Evolutionary conservation across 768 basidiomycete genomes (phyloP).

Genomic region (Trichaptum fuscoviolaceum): DNA sequence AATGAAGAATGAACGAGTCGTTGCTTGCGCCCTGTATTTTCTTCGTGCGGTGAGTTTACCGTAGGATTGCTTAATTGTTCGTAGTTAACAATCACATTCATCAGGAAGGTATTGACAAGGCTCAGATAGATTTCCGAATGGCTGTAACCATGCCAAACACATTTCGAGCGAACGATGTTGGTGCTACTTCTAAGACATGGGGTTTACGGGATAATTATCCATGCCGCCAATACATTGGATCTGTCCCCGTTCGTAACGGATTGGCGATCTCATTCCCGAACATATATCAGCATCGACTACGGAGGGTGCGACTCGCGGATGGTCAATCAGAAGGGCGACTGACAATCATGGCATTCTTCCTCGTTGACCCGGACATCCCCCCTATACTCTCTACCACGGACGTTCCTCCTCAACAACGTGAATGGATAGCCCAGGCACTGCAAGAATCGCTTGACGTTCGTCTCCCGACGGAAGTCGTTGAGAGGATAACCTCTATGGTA

Average conservation of each 20-base stretch:
- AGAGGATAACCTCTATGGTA: constrained; percentile 32
- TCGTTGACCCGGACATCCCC: constrained; percentile 30
- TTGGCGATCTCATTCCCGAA: constrained; percentile 48
- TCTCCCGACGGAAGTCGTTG: constrained; percentile 42
- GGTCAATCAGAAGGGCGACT: constrained; percentile 36
- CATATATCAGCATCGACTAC: constrained; percentile 45
- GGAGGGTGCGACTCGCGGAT: constrained; percentile 36
- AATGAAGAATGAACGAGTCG: constrained; percentile 47
- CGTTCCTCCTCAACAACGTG: constrained; percentile 47
- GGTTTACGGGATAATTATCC: constrained; percentile 41
- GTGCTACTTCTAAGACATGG: constrained; percentile 45
- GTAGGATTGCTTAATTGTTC: neutral
- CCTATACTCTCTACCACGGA: constrained; percentile 36
- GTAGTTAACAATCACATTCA: neutral
- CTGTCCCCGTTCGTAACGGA: constrained; percentile 26
- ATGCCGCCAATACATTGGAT: constrained; percentile 41
- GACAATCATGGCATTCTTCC: constrained; percentile 38
- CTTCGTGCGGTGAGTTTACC: constrained; percentile 30
- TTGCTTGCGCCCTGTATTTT: constrained; percentile 40
- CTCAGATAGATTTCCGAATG: constrained; percentile 42
- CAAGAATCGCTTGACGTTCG: constrained; percentile 28
- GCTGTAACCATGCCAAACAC: constrained; percentile 42
- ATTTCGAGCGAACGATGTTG: constrained; percentile 39
- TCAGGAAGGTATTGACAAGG: constrained; percentile 39
- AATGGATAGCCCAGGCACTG: constrained; percentile 37